Conservation (phyloP, 257 asterid genomes). For the Hygrophila difformis region DNA sequence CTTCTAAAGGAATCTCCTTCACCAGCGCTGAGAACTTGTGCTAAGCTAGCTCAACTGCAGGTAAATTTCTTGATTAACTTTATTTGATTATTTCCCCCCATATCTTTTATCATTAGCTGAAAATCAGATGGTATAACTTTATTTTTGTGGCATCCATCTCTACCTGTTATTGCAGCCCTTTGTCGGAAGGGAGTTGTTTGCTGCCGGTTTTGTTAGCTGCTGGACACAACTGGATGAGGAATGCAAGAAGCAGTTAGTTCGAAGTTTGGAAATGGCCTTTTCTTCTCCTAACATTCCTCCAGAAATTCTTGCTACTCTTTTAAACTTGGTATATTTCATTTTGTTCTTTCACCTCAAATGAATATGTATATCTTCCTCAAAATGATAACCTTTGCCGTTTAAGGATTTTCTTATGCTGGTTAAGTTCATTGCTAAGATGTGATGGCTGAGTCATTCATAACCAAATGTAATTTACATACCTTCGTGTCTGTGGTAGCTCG, state of each 20-base stretch:
- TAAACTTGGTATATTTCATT: constrained; percentile 61
- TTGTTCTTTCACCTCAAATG: not conserved
- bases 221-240: constrained; percentile 83
- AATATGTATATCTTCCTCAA: not conserved
- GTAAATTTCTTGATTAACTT: constrained; percentile 27
- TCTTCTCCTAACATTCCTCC: constrained; percentile 97
- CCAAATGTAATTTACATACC: no score
- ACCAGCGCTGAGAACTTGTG: constrained; percentile 91
- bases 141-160: constrained; percentile 11
- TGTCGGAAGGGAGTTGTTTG: constrained; percentile 96
- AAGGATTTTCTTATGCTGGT: no score
- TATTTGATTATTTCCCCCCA: constrained; percentile 1
- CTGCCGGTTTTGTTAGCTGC: constrained; percentile 99
- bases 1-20: constrained; percentile 93
- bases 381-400: no score
- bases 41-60: no score
- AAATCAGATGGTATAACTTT: constrained; percentile 6
- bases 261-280: constrained; percentile 96
- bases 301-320: constrained; percentile 91
- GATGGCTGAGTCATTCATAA: no score
- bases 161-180: constrained; percentile 60
- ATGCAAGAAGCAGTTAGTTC: constrained; percentile 72
- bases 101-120: constrained; percentile 1
- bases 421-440: no score
- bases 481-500: no score